Evolutionary conservation across 2,329 filamentous ascomycete genomes (phyloP).

Genomic region (Colletotrichum sp.): DNA sequence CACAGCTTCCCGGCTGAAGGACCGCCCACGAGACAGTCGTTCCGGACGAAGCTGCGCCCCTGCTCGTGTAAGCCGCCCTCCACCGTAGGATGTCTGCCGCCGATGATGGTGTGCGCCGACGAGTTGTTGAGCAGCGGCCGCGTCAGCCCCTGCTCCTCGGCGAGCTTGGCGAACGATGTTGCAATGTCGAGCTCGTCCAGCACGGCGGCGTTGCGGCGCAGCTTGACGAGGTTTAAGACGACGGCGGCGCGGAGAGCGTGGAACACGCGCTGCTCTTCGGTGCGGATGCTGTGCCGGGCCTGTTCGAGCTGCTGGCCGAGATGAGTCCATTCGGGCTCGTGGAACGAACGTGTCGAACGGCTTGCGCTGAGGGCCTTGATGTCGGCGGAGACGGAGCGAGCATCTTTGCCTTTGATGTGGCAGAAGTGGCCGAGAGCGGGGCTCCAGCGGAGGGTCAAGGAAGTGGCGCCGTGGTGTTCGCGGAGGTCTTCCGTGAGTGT

Average conservation of each 20-base stretch:
- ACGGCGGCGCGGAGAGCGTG: slow-evolving; percentile 75
- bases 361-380: slow-evolving; percentile 73
- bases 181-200: slow-evolving; percentile 93
- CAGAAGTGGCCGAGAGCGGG: slow-evolving; percentile 88
- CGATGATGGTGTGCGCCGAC: slow-evolving; percentile 76
- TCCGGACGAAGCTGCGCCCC: slow-evolving; percentile 82
- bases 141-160: slow-evolving; percentile 73
- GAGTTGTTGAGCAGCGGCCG: slow-evolving; percentile 74
- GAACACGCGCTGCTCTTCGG: slow-evolving; percentile 85
- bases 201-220: slow-evolving; percentile 88
- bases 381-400: slow-evolving; percentile 37
- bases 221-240: slow-evolving; percentile 80
- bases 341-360: slow-evolving; percentile 84
- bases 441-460: slow-evolving; percentile 83
- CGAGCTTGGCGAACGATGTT: slow-evolving; percentile 82
- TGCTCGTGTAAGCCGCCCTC: slow-evolving; percentile 81
- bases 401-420: slow-evolving; percentile 85
- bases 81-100: slow-evolving; percentile 90
- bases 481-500: slow-evolving; percentile 67
- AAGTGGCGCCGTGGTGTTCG: slow-evolving; percentile 63
- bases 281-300: slow-evolving; percentile 76
- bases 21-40: slow-evolving; percentile 84
- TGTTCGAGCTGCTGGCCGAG: slow-evolving; percentile 84
- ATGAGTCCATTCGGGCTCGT: slow-evolving; percentile 81
- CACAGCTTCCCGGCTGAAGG: slow-evolving; percentile 66